A percentile compares a stretch with the other conserved stretches of the same genome.
Evolutionary conservation across 2,329 filamentous ascomycete species (phyloP).

Genomic region (Setomelanomma holmii): DNA sequence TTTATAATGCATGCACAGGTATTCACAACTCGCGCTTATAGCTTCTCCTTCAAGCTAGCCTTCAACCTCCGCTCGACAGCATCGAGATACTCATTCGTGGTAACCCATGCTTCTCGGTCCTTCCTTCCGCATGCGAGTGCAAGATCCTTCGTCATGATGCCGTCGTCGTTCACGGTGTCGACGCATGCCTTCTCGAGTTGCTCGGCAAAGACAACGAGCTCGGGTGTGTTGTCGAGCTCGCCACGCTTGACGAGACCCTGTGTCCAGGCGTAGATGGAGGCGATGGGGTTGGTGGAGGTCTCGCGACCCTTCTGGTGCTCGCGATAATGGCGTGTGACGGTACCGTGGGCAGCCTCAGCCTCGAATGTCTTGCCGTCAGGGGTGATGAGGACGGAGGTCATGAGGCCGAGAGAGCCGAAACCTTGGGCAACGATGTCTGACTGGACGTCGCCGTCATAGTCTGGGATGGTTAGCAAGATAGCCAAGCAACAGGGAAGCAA

Average conservation of each 20-base stretch:
- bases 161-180: slow-evolving; percentile 90
- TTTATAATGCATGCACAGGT: too few relatives aligned
- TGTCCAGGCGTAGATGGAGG: slow-evolving; percentile 99
- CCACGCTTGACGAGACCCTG: slow-evolving; percentile 92
- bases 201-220: slow-evolving; percentile 90
- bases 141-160: slow-evolving; percentile 99
- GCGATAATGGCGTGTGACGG: slow-evolving; percentile 97
- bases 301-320: slow-evolving; percentile 98
- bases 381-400: slow-evolving; percentile 97
- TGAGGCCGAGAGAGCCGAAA: slow-evolving; percentile 96
- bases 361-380: slow-evolving; percentile 97
- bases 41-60: slow-evolving; percentile 77
- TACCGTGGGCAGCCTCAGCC: slow-evolving; percentile 96
- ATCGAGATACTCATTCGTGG: slow-evolving; percentile 85
- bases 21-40: slow-evolving; percentile 54
- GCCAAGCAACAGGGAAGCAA: not conserved
- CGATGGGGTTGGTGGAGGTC: slow-evolving; percentile 98
- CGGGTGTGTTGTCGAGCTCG: slow-evolving; percentile 89
- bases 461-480: slow-evolving; percentile 57
- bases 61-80: slow-evolving; percentile 92
- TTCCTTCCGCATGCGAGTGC: slow-evolving; percentile 94
- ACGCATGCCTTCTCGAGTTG: slow-evolving; percentile 90
- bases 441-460: slow-evolving; percentile 99
- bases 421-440: slow-evolving; percentile 98
- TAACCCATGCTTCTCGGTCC: slow-evolving; percentile 83